A percentile compares a stretch with the other conserved stretches of the same genome.
phyloP scores from a whole-genome alignment of 208 protist genomes.

The Angomonas deanei region DNA sequence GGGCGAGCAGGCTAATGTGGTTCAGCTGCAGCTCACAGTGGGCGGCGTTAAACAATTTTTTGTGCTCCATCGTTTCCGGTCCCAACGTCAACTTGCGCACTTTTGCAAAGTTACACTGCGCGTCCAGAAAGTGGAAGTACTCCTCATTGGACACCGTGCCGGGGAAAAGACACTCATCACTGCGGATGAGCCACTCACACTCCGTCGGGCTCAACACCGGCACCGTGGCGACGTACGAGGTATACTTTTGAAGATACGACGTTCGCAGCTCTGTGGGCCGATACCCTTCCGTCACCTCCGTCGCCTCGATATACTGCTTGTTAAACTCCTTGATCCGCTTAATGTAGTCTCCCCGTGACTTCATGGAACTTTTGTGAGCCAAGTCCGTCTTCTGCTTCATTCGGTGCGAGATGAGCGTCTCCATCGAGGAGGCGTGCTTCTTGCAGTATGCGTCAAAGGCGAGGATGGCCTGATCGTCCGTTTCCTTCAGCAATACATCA shows the following conservation, averaged over 20 bases:
- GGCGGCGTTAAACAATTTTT: slow-evolving; percentile 30
- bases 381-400: slow-evolving; percentile 65
- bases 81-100: slow-evolving; percentile 8
- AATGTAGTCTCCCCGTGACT: slow-evolving; percentile 71
- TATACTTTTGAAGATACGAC: slow-evolving; percentile 34
- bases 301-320: slow-evolving; percentile 31
- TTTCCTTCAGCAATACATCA: slow-evolving; percentile 24
- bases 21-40: slow-evolving; percentile 61
- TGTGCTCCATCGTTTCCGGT: slow-evolving; percentile 9
- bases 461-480: slow-evolving; percentile 27
- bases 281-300: slow-evolving; percentile 33
- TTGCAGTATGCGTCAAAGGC: slow-evolving; percentile 58
- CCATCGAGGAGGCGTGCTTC: slow-evolving; percentile 40
- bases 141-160: background rate
- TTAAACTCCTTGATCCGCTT: slow-evolving; percentile 76
- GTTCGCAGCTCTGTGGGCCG: slow-evolving; percentile 22
- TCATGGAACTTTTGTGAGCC: slow-evolving; percentile 55
- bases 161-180: background rate
- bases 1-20: slow-evolving; percentile 56
- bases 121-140: slow-evolving; percentile 35
- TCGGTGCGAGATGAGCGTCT: slow-evolving; percentile 60
- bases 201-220: slow-evolving; percentile 37
- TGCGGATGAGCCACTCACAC: slow-evolving; percentile 40
- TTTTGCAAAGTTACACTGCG: slow-evolving; percentile 26
- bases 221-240: slow-evolving; percentile 41